Evolutionary conservation across 2,329 filamentous ascomycete species (phyloP), one percentile per base, ranked within the genome.

Genomic region (Elsinoe arachidis): DNA sequence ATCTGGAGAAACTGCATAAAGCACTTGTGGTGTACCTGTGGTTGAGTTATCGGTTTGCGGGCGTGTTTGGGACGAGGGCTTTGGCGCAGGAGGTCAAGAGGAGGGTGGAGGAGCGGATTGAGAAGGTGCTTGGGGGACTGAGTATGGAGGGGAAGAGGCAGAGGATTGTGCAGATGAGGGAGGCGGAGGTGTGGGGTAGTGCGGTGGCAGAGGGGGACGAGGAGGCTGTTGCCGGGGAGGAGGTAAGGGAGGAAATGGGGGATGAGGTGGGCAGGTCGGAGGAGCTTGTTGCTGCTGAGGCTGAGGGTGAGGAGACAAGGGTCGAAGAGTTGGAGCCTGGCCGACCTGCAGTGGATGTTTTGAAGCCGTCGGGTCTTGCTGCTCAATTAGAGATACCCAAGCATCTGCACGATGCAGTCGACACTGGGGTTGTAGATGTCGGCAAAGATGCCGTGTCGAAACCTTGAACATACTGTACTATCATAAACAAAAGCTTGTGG

Each of bases 1-100:
- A 77, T 7, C 76, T 97, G 17, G 93, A 99, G 69, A 70, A 75
- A 2, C 77, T 99, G 14, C 93, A 99, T 73, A 88, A 88, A 65
- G 78, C 83, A 26, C 75, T 99, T 37, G 89, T 92, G 44, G 75
- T 91, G 47, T 99, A 97, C 68, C 78, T 95, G 1, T 99, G 93
- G 93, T 78, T 99, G 14, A 92, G 88, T 64, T 97, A 92, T 71
- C 85, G 92, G 5, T 95, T 92, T 70, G 78, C 83, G 2, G 88
- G 88, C 51, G 79, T 95, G 53, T 95, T 96, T 70, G 80, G 76
- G 5, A 88, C 85, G 62, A 82, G 92, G 64, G 76, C 76, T 0
- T 76, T 96, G 43, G 90, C 89, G 0, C 86, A 88, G 62, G 84
- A 96, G 67, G 82, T 89, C 51, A 95, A 96, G 67, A 71, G 74